Conservation (phyloP, 2,329 filamentous ascomycete species). For the Alternaria brassicicola region DNA sequence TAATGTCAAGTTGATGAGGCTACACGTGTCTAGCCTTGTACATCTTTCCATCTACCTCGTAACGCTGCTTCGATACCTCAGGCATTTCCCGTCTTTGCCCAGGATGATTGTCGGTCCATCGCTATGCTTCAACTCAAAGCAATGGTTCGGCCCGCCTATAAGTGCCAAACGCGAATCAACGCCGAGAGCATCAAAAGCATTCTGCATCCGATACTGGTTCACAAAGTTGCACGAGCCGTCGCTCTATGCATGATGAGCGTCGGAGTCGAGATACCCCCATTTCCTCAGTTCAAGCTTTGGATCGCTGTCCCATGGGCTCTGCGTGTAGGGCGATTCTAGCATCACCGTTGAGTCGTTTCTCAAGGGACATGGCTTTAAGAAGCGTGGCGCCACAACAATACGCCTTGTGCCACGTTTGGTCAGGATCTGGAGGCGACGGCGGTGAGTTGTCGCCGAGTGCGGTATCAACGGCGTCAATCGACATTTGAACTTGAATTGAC, state of each 20-base stretch:
- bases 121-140: slow-evolving; percentile 7
- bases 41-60: slow-evolving; percentile 1
- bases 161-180: neutral
- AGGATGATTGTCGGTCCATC: neutral
- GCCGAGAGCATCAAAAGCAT: slow-evolving; percentile 5
- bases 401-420: slow-evolving; percentile 2
- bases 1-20: neutral
- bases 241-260: neutral
- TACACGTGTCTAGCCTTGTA: slow-evolving; percentile 1
- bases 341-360: slow-evolving; percentile 3
- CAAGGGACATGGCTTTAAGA: slow-evolving; percentile 8
- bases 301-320: slow-evolving; percentile 9
- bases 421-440: neutral
- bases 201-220: slow-evolving; percentile 1
- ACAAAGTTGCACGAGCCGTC: slow-evolving; percentile 11
- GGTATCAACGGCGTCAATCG: neutral
- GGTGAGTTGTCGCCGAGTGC: neutral
- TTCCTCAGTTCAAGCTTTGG: slow-evolving; percentile 8
- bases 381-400: slow-evolving; percentile 14
- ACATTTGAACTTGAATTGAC: neutral
- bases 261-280: slow-evolving; percentile 15
- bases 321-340: slow-evolving; percentile 8
- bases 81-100: neutral
- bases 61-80: slow-evolving; percentile 5
- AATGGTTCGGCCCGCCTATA: slow-evolving; percentile 13